Evolutionary conservation across 768 basidiomycete species (phyloP).

Genomic region (Infundibulicybe gibba): DNA sequence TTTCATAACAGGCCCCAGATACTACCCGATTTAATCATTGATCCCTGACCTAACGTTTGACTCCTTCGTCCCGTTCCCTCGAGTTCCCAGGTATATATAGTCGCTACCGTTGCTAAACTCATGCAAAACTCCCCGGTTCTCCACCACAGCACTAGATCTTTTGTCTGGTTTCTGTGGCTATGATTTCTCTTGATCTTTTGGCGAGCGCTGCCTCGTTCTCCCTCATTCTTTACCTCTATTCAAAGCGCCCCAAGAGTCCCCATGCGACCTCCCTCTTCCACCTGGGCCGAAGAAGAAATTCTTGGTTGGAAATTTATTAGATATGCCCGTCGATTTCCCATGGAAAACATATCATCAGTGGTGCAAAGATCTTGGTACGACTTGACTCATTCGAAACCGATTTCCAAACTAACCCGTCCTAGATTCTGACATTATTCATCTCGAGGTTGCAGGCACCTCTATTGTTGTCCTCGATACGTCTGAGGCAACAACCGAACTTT

Average conservation of each 20-base stretch:
- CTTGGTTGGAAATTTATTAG: slow-evolving; percentile 34
- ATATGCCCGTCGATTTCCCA: slow-evolving; percentile 32
- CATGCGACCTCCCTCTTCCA: slow-evolving; percentile 21
- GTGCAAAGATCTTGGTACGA: slow-evolving; percentile 32
- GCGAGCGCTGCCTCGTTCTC: slow-evolving; percentile 9
- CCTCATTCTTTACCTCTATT: slow-evolving; percentile 15
- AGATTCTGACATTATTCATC: slow-evolving; percentile 25
- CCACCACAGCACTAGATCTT: too few relatives aligned
- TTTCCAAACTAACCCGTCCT: not conserved
- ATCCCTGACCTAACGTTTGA: too few relatives aligned
- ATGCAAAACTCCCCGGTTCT: too few relatives aligned
- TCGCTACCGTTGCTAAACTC: too few relatives aligned
- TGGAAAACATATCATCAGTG: slow-evolving; percentile 35
- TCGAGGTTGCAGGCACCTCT: slow-evolving; percentile 19
- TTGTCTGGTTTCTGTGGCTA: not conserved
- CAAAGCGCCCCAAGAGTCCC: slow-evolving; percentile 4
- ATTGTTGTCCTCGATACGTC: slow-evolving; percentile 29
- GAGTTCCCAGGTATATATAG: too few relatives aligned
- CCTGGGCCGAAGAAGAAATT: slow-evolving; percentile 40
- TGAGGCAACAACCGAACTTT: slow-evolving; percentile 27
- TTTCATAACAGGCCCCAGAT: too few relatives aligned
- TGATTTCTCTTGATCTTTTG: slow-evolving; percentile 9
- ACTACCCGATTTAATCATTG: too few relatives aligned
- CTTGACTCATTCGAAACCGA: not conserved
- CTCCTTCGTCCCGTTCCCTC: too few relatives aligned